phyloP scores from a whole-genome alignment of 2,329 filamentous ascomycete genomes.

The Nemania sp. region DNA sequence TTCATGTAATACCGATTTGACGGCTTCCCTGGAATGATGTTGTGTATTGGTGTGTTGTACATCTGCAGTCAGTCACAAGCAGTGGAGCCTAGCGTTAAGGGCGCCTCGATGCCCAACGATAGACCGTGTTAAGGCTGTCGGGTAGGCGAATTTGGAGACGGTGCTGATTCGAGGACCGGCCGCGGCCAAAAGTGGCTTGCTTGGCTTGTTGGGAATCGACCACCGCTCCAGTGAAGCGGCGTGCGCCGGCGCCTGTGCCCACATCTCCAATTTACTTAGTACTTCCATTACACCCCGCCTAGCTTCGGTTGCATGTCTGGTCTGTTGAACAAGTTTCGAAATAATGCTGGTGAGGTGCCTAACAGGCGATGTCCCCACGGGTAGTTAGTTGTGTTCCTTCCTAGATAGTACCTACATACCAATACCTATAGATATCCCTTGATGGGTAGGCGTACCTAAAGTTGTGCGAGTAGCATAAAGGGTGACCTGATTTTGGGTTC shows the following conservation, averaged over 20 bases:
- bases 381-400: slow-evolving; percentile 16
- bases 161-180: slow-evolving; percentile 47
- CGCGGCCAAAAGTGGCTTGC: slow-evolving; percentile 45
- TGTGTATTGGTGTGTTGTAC: slow-evolving; percentile 63
- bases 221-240: slow-evolving; percentile 45
- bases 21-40: slow-evolving; percentile 48
- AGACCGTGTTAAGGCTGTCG: slow-evolving; percentile 53
- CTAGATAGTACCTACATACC: slow-evolving; percentile 10
- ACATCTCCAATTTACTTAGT: slow-evolving; percentile 41
- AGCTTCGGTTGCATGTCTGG: slow-evolving; percentile 4
- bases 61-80: slow-evolving; percentile 47
- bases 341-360: neutral
- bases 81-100: slow-evolving; percentile 57
- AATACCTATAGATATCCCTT: neutral
- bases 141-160: slow-evolving; percentile 46
- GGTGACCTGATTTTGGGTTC: slow-evolving; percentile 20
- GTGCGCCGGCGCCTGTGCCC: slow-evolving; percentile 42
- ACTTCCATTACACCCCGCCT: slow-evolving; percentile 27
- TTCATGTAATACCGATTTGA: slow-evolving; percentile 47
- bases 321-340: slow-evolving; percentile 4
- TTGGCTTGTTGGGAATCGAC: slow-evolving; percentile 48
- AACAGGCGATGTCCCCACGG: neutral
- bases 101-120: slow-evolving; percentile 64
- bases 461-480: neutral
- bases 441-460: neutral